Evolutionary conservation across 2,329 filamentous ascomycete species (phyloP).

Genomic region (Fusarium incarnatum): DNA sequence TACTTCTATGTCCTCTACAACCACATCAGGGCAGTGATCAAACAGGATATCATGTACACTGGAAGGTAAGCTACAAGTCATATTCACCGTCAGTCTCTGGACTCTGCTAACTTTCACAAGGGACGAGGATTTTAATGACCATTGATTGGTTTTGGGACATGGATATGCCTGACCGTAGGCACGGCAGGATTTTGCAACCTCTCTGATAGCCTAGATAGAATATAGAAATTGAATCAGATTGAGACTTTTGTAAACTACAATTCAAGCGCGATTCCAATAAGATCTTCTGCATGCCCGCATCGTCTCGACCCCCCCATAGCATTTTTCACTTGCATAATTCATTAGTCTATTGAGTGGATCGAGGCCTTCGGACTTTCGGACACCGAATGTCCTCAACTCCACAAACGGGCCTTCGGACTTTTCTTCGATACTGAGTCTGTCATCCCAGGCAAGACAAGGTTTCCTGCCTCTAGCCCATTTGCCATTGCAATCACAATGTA

Average conservation of each 20-base stretch:
- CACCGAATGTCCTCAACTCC: slow-evolving; percentile 27
- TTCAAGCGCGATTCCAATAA: not conserved
- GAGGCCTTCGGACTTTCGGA: slow-evolving; percentile 39
- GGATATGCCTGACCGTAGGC: not conserved
- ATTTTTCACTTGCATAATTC: not conserved
- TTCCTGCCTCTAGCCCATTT: not conserved
- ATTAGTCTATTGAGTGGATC: slow-evolving; percentile 21
- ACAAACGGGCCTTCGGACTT: slow-evolving; percentile 14
- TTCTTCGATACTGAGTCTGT: not conserved
- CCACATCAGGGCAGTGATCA: not conserved
- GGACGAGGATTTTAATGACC: slow-evolving; percentile 10
- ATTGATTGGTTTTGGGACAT: not conserved
- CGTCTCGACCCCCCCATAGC: not conserved
- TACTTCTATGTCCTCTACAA: slow-evolving; percentile 10
- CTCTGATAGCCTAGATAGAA: not conserved
- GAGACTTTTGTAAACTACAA: not conserved
- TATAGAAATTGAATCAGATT: not conserved
- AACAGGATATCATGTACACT: slow-evolving; percentile 14
- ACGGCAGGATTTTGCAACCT: not conserved
- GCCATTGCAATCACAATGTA: not conserved
- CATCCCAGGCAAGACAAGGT: no score
- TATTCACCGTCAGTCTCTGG: not conserved
- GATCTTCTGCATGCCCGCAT: slow-evolving; percentile 3
- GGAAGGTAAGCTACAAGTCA: slow-evolving; percentile 1
- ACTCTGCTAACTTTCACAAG: not conserved